Evolutionary conservation across 2,329 filamentous ascomycete species (phyloP), one percentile per base, ranked within the genome.

Genomic region (Colletotrichum scovillei): DNA sequence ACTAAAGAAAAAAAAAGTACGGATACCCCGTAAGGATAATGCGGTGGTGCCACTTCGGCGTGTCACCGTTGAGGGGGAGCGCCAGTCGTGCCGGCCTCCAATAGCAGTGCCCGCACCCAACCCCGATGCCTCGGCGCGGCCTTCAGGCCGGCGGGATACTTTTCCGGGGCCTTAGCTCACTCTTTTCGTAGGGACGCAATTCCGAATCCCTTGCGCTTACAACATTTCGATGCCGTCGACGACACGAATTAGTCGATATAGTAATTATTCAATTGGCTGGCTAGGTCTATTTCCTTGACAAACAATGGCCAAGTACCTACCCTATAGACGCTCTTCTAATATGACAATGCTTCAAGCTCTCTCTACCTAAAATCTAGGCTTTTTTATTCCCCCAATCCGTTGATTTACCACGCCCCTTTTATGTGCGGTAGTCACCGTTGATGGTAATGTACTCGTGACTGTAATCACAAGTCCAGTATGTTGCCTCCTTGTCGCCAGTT

Each of bases 401-500:
- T 35, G 32, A 35, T 12, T 5, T 35, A 35, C 11, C 32, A 35
- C 32, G 32, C 24, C 42, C 26, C 12, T 11, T 67, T 35, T 68
- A 75, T 32, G 91, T 93, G 75, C 91, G 86, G 80, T 93, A 93
- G 78, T 93, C 91, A 35, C 91, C 91, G 78, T 93, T 93, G 77
- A 92, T 92, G 5, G 89, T 90, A 49, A 90, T 90, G 80, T 91
- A 97, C 86, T 95, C 93, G 79, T 95, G 93, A 80, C 92, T 95
- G 77, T 95, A 94, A 81, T 97, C 94, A 80, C 94, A 97, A 52
- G 94, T 97, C 91, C 93, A 97, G 81, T 94, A 94, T 5, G 91
- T 90, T 1, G 92, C 92, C 81, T 92, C 89, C 79, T 92, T 88
- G 42, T 88, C 85, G 53, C 91, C 92, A 58, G 92, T 93, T 30